Conservation (phyloP, 2,329 filamentous ascomycete genomes). For the Colletotrichum orbiculare region DNA sequence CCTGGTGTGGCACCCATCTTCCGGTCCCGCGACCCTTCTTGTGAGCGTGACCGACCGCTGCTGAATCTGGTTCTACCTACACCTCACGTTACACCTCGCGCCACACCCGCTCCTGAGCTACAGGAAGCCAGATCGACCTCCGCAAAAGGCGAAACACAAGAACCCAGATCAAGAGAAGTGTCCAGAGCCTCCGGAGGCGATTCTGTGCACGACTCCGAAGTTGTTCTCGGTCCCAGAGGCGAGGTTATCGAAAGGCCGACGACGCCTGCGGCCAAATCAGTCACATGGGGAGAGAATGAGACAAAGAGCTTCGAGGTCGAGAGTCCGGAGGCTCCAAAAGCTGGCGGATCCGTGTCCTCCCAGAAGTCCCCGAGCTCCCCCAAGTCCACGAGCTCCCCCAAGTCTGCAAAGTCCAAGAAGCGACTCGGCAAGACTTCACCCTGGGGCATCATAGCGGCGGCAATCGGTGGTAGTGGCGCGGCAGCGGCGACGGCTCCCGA, state of each 20-base stretch:
- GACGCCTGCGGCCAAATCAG: conserved; percentile 63
- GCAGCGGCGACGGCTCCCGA: conserved; percentile 45
- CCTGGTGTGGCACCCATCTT: conserved; percentile 48
- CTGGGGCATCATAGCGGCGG: conserved; percentile 65
- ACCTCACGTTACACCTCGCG: conserved; percentile 62
- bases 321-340: conserved; percentile 60
- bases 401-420: conserved; percentile 40
- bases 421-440: conserved; percentile 53
- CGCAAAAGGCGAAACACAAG: conserved; percentile 26
- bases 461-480: conserved; percentile 55
- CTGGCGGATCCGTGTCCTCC: conserved; percentile 43
- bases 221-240: conserved; percentile 52
- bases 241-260: conserved; percentile 56
- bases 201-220: conserved; percentile 44
- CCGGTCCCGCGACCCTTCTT: conserved; percentile 62
- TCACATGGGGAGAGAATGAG: conserved; percentile 74
- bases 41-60: conserved; percentile 66
- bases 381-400: conserved; percentile 36
- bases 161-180: conserved; percentile 1
- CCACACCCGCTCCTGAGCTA: conserved; percentile 39
- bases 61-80: conserved; percentile 72
- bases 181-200: conserved; percentile 37
- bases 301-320: conserved; percentile 73
- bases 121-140: conserved; percentile 37
- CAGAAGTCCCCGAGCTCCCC: conserved; percentile 32